Conservation (phyloP, 2,329 filamentous ascomycete species). For the Neofusicoccum umdonicola region DNA sequence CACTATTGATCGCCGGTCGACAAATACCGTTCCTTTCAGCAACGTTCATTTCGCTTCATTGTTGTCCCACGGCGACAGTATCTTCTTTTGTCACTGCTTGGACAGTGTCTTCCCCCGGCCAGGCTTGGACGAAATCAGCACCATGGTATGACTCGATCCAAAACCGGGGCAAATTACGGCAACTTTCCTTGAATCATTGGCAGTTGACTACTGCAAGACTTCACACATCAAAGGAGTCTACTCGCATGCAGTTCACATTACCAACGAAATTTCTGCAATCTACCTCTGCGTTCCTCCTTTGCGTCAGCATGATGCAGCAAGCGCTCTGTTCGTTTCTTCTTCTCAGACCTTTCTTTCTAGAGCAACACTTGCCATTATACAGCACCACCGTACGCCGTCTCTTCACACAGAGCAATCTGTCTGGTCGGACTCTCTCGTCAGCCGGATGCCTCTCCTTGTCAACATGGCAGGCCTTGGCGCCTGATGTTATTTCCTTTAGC, state of each 20-base stretch:
- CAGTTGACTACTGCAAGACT: too few relatives aligned
- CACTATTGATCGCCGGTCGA: neutral
- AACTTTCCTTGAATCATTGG: neutral
- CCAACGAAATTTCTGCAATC: neutral
- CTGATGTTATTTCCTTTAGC: neutral
- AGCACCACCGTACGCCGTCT: neutral
- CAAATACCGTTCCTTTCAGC: neutral
- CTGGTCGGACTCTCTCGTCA: neutral
- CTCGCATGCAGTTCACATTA: neutral
- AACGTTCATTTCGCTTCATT: neutral
- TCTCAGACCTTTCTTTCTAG: neutral
- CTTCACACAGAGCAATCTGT: neutral
- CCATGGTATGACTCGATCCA: neutral
- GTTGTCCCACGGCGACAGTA: too few relatives aligned
- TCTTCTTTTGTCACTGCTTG: neutral
- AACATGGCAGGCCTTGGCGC: neutral
- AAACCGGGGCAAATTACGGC: neutral
- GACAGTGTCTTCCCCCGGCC: neutral
- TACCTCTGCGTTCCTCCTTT: neutral
- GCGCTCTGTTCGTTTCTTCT: neutral
- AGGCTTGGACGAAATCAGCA: neutral
- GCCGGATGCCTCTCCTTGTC: neutral
- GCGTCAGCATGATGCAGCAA: neutral
- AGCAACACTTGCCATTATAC: neutral
- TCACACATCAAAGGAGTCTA: too few relatives aligned